Base-by-base conservation (phyloP, 78 protist species). In the Polysphondylium violaceum region DNA sequence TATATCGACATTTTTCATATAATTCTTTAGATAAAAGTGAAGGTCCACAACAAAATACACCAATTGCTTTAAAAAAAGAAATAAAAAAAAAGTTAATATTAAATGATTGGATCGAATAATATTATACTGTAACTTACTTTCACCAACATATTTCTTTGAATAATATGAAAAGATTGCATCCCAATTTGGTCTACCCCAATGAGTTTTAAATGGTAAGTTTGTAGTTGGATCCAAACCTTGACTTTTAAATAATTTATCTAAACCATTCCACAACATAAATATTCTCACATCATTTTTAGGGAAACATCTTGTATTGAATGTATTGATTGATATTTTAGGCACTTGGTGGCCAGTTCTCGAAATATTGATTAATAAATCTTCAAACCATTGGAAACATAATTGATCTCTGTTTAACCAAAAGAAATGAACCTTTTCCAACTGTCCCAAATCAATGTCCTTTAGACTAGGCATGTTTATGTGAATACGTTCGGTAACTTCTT, bases 41-140 rank as follows among this genome's bases (percentile, higher is more conserved):
- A 16, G 96, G 95, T 9, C 96, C 96, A 65, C 96, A 94, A 63
- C 91, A 85, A 47, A 88, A 94, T 31, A 89, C 55, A 25, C 96
- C 96, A 35, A 94, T 67, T 31, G 68, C 59, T 44, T n/a, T n/a
- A n/a, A n/a, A 67, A 36, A n/a, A 25, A 59, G 12, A 59, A n/a
- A 5, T 8, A 59, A 25, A 25, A 9, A 25, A 7, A 25, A n/a
- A 59, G 9, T 19, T 19, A 59, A 23, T 59, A 14, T 59, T 25
- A 23, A 59, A 25, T 59, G 9, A 59, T 59, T 59, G 6, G 21
- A 47, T 14, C 7, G 23, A 47, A 47, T 47, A 47, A 14, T 47
- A 47, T n/a, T n/a, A n/a, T n/a, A n/a, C n/a, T n/a, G n/a, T 51
- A 21, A 23, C 35, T 59, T 71, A 31, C n/a, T n/a, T n/a, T 75